Conservation (phyloP, 331 rosid genomes). For the Malus hybrid region DNA sequence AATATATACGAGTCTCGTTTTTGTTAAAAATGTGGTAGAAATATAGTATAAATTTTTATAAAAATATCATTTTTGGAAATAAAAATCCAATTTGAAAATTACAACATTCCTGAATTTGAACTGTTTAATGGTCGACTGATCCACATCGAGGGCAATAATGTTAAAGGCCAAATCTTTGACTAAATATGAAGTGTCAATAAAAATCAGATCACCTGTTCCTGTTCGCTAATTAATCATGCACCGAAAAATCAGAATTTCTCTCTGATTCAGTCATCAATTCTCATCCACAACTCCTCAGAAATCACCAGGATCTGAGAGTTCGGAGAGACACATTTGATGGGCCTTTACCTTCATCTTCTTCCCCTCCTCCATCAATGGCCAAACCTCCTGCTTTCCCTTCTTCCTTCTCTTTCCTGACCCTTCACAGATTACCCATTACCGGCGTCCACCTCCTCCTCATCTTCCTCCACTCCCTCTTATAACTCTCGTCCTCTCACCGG, state of each 20-base stretch:
- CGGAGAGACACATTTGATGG: constrained; percentile 46
- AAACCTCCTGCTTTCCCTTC: constrained; percentile 7
- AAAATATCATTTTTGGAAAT: too few species aligned
- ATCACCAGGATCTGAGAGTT: not conserved
- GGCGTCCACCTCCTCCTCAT: constrained; percentile 80
- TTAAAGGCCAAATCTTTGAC: not conserved
- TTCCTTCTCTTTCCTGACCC: constrained; percentile 33
- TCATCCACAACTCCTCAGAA: not conserved
- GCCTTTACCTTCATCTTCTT: constrained; percentile 33
- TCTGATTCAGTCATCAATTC: not conserved
- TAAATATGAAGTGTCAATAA: not conserved
- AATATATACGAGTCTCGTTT: too few species aligned
- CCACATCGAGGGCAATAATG: not conserved
- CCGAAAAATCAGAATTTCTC: not conserved
- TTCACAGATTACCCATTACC: constrained; percentile 57
- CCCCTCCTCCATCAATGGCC: constrained; percentile 38
- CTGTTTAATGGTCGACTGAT: too few species aligned
- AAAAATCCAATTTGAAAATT: not conserved
- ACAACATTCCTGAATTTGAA: not conserved
- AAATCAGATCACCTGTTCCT: not conserved
- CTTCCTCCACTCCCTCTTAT: constrained; percentile 87
- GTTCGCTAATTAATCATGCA: not conserved
- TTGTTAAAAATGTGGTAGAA: too few species aligned
- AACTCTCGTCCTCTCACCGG: constrained; percentile 21
- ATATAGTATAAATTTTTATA: too few species aligned